Conservation (phyloP, 2,329 filamentous ascomycete genomes). For the Teratosphaeria destructans region DNA sequence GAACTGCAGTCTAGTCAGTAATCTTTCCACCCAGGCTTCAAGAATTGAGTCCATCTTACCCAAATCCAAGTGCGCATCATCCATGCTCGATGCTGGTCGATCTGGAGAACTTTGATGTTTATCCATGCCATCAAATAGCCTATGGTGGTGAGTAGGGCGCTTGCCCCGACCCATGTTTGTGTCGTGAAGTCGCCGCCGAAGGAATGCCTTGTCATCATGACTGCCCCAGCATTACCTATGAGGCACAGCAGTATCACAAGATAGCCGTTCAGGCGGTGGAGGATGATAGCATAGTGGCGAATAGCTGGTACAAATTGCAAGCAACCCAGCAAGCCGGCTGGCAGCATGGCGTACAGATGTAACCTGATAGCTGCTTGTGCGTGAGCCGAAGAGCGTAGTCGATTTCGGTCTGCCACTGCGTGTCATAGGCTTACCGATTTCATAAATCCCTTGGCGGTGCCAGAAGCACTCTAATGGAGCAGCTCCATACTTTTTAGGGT, state of each 20-base stretch:
- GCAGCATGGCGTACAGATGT: conserved; percentile 33
- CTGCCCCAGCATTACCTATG: conserved; percentile 38
- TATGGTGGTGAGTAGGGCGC: conserved; percentile 37
- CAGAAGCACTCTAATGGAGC: conserved; percentile 38
- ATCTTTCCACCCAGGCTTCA: background rate
- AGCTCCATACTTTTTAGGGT: conserved; percentile 9
- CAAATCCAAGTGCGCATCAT: conserved; percentile 43
- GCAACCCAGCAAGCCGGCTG: conserved; percentile 29
- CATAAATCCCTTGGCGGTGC: conserved; percentile 24
- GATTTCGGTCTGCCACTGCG: background rate
- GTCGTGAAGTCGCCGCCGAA: conserved; percentile 47
- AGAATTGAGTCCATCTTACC: conserved; percentile 12
- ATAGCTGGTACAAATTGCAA: conserved; percentile 35
- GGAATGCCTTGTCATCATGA: conserved; percentile 43
- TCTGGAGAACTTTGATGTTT: conserved; percentile 50
- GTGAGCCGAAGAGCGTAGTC: background rate
- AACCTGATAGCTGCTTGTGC: conserved; percentile 30
- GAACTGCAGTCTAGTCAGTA: conserved; percentile 4
- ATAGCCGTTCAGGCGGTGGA: conserved; percentile 55
- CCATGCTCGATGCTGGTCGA: conserved; percentile 55
- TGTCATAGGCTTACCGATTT: conserved; percentile 7
- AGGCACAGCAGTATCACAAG: conserved; percentile 40
- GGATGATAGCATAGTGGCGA: conserved; percentile 37
- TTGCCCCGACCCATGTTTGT: conserved; percentile 35
- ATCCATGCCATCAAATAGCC: conserved; percentile 40